Evolutionary conservation across 176 grass and related monocot genomes (phyloP), one percentile per base, ranked within the genome.

Genomic region (Neostapfia colusana): DNA sequence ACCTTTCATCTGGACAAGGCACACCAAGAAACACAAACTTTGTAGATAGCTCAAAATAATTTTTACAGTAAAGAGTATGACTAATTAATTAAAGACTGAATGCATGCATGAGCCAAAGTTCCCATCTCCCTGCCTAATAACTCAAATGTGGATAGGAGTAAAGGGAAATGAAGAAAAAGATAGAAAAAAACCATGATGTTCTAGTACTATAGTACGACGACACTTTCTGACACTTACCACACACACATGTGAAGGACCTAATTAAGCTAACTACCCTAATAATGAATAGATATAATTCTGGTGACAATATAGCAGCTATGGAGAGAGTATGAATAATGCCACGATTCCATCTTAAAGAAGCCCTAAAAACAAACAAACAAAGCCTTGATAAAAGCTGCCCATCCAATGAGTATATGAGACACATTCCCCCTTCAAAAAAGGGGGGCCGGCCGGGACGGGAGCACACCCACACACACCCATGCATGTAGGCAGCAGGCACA

Each of bases 351-450:
- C 75, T 75, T 46, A 14, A 80, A 64, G 81, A 40, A 1, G 39
- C 72, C 80, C 34, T 23, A 80, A 86, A 31, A 90, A 87, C 84
- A 67, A 86, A 75, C 84, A 75, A 87, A 81, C 80, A 87, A 84
- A 87, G 80, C 49, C 50, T 79, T 80, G 70, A 87, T 79, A 87
- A 91, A 91, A 85, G 89, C 81, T 91, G 89, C 81, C 85, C 77
- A 70, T 84, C 89, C 81, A 85, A 87, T 82, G 89, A 85, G 89
- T 85, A 88, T 85, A 83, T 90, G 85, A 91, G 85, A 85, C 81
- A 91, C 85, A 64, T 88, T 62, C 90, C 72, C 86, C 77, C 80
- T 83, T 77, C 31, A 31, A 31, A 31, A 31, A 31, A 3, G 31
- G 31, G 31, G 31, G n/a, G n/a, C n/a, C n/a, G n/a, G 31, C 31